Evolutionary conservation across 176 grass and related monocot genomes (phyloP).

Genomic region (Oryza nivara): DNA sequence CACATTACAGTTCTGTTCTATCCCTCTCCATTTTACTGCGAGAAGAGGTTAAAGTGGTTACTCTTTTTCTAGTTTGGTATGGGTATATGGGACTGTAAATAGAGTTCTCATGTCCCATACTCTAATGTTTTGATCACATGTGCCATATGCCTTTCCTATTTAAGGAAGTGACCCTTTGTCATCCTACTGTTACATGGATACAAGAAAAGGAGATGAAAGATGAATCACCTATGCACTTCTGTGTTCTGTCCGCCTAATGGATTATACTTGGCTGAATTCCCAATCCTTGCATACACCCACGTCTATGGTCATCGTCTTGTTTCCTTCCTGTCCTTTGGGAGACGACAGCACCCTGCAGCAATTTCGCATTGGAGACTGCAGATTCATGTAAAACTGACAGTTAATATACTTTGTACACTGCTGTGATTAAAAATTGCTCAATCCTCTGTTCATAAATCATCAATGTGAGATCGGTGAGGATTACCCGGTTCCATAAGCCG

Average conservation of each 20-base stretch:
- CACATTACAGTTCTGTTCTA: background rate
- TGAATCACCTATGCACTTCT: conserved; percentile 29
- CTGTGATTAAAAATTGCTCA: background rate
- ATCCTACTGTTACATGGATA: conserved; percentile 16
- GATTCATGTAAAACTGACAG: background rate
- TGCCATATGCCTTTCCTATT: background rate
- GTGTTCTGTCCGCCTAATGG: conserved; percentile 7
- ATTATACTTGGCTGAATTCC: conserved; percentile 59
- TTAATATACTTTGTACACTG: conserved; percentile 9
- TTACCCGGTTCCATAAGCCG: conserved; percentile 68
- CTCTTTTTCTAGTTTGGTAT: background rate
- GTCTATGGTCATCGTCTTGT: conserved; percentile 74
- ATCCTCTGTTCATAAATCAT: background rate
- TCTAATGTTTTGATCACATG: background rate
- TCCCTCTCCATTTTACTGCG: too few species aligned
- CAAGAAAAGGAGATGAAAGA: background rate
- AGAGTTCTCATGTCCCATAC: background rate
- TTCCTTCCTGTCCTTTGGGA: conserved; percentile 41
- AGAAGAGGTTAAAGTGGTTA: background rate
- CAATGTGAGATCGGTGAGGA: background rate
- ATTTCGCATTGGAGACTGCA: conserved; percentile 84
- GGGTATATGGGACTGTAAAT: background rate
- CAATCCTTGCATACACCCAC: conserved; percentile 74
- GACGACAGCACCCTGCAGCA: conserved; percentile 76
- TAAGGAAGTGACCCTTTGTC: background rate